Conservation (phyloP, 2,329 filamentous ascomycete species). For the Scedosporium apiospermum region DNA sequence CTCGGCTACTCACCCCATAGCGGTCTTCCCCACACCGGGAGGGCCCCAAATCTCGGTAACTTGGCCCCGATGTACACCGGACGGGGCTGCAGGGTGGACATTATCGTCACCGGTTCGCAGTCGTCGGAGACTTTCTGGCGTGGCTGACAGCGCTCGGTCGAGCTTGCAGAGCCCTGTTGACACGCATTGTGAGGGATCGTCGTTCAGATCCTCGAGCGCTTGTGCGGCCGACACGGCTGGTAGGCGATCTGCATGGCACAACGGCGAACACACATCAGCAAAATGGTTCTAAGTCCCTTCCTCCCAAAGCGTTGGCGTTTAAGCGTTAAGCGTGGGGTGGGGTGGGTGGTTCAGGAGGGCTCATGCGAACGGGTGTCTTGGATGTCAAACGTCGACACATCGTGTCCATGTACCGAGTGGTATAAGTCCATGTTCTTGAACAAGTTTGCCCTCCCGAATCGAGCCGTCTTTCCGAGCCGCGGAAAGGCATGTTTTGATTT, state of each 20-base stretch:
- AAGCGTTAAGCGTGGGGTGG: background rate
- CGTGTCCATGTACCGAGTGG: conserved; percentile 48
- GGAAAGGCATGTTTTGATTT: background rate
- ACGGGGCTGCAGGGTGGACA: conserved; percentile 17
- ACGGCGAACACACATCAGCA: conserved; percentile 2
- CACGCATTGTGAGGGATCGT: conserved; percentile 39
- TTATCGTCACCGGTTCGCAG: background rate
- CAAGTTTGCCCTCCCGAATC: background rate
- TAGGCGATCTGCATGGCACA: conserved; percentile 50
- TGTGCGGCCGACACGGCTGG: conserved; percentile 70
- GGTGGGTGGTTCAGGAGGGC: background rate
- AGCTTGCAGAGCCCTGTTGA: conserved; percentile 46
- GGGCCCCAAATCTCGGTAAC: conserved; percentile 85
- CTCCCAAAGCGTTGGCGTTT: too few species aligned
- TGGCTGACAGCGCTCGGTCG: conserved; percentile 33
- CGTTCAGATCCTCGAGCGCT: conserved; percentile 52
- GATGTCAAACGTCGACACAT: conserved; percentile 51
- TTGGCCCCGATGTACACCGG: conserved; percentile 59
- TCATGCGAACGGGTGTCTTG: conserved; percentile 38
- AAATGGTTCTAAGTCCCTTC: background rate
- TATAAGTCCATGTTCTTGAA: conserved; percentile 39
- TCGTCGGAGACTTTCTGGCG: background rate
- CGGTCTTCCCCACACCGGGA: conserved; percentile 76
- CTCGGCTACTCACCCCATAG: conserved; percentile 55
- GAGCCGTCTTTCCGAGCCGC: background rate